Percentiles rank a stretch among this genome's conserved stretches.
Conservation (phyloP, 1,139 yeast genomes). For the Taphrina deformans region DNA sequence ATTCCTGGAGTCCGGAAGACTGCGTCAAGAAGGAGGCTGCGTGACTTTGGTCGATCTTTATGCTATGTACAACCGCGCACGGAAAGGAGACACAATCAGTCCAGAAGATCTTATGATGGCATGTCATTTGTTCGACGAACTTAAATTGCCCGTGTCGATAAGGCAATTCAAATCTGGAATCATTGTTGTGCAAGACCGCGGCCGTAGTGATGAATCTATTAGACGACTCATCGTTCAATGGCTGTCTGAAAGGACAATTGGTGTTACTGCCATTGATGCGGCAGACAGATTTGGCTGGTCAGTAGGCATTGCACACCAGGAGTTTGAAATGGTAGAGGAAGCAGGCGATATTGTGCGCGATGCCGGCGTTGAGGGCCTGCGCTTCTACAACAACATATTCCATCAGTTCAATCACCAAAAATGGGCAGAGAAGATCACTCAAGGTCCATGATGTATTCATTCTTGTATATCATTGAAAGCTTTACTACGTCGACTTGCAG, state of each 20-base stretch:
- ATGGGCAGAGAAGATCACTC: neutral
- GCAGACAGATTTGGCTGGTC: conserved; percentile 67
- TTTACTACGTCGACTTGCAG: too few species aligned
- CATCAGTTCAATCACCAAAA: neutral
- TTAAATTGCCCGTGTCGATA: conserved; percentile 53
- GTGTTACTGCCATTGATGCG: conserved; percentile 51
- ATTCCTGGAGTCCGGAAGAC: conserved; percentile 51
- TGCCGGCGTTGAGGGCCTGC: conserved; percentile 58
- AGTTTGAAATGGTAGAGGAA: conserved; percentile 59
- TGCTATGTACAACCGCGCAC: conserved; percentile 60
- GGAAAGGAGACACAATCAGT: conserved; percentile 60
- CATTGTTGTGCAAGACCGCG: conserved; percentile 52
- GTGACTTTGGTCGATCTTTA: conserved; percentile 62
- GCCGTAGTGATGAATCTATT: conserved; percentile 44
- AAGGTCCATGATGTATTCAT: neutral
- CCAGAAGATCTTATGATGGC: conserved; percentile 60
- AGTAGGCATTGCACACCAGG: conserved; percentile 65
- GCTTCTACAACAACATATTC: conserved; percentile 28
- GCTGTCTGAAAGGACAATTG: conserved; percentile 44
- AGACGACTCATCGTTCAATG: conserved; percentile 44
- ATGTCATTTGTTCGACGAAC: conserved; percentile 51
- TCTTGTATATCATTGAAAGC: too few species aligned
- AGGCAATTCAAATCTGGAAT: conserved; percentile 50
- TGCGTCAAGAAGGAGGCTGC: conserved; percentile 56
- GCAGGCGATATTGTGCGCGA: conserved; percentile 65